Base-by-base conservation (phyloP, 177 flowering plant species). In the Vitis hybrid region DNA sequence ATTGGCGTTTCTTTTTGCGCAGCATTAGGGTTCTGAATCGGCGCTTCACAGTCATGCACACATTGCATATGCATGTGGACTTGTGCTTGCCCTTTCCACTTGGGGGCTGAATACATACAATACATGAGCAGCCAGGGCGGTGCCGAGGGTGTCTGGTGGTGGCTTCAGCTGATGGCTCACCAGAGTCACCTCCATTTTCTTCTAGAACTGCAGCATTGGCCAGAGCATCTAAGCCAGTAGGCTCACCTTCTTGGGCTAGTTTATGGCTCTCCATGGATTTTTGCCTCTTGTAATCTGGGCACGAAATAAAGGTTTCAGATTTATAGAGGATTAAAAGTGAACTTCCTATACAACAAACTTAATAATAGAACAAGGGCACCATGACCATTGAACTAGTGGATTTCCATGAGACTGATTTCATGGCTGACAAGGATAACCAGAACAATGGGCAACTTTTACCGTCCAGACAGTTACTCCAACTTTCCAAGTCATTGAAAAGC, bases 41-140 rank as follows among this genome's bases (percentile, higher is more conserved):
- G 32, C 98, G 93, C 74, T 88, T 93, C 60, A 95, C 99, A 0
- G 95, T 93, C 97, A 89, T 74, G 84, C 99, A 95, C 14, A 93
- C 97, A 48, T 85, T 91, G 83, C 99, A 95, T 3, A 90, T 86
- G 82, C 99, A 95, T 1, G 91, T 87, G 30, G 98, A 86, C 59
- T 89, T 89, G 81, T 95, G 99, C 83, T 85, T 90, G 15, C 98
- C 98, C 68, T 93, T 91, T 56, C 98, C 98, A 60, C 99, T 95
- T 10, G 99, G 99, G 17, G 98, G 99, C 76, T 95, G 99, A 77
- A 95, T 95, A 91, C 98, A 95, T 52, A 95, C 98, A 59, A 95
- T 95, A 82, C 99, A 95, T 11, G 87, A 71, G 81, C 99, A 95
- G 27, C 99, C 99, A 24, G 91, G 87, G 7, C 99, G 94, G 78